Evolutionary conservation across 768 basidiomycete species (phyloP).

Genomic region (Boletus reticulatus): DNA sequence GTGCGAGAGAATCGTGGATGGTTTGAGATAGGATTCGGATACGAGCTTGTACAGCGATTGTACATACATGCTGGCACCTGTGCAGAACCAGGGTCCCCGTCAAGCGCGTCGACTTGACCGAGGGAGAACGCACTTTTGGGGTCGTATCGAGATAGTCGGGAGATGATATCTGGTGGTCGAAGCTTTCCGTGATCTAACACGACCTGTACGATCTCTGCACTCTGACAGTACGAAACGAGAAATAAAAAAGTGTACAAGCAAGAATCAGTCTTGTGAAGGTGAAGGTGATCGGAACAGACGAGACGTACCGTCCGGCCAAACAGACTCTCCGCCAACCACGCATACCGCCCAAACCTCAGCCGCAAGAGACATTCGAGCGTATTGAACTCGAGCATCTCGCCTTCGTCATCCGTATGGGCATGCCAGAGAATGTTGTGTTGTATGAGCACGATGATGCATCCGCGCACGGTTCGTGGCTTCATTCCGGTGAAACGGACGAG

Average conservation of each 20-base stretch:
- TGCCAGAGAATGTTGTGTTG: conserved; percentile 95
- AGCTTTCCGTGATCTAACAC: conserved; percentile 87
- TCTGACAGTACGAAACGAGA: conserved; percentile 42
- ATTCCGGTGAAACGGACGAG: conserved; percentile 67
- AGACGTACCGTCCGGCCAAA: conserved; percentile 68
- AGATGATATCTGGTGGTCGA: conserved; percentile 66
- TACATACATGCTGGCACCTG: conserved; percentile 44
- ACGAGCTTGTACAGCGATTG: conserved; percentile 71
- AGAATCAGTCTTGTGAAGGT: neutral
- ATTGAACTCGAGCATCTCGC: conserved; percentile 80
- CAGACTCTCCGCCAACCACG: conserved; percentile 67
- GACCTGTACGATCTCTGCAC: conserved; percentile 68
- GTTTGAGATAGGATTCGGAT: conserved; percentile 70
- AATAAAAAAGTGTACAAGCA: too few species aligned
- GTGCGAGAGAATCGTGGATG: conserved; percentile 76
- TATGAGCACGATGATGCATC: conserved; percentile 71
- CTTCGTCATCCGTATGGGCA: conserved; percentile 65
- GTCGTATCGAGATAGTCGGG: conserved; percentile 48
- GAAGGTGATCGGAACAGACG: neutral
- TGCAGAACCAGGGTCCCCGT: neutral
- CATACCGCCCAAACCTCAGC: conserved; percentile 79
- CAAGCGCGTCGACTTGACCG: neutral
- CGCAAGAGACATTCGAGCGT: conserved; percentile 79
- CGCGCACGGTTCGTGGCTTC: conserved; percentile 65
- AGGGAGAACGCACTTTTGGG: conserved; percentile 49